Base-by-base conservation (phyloP, 129 eudicot genomes). In the Oenanthe sinensis region DNA sequence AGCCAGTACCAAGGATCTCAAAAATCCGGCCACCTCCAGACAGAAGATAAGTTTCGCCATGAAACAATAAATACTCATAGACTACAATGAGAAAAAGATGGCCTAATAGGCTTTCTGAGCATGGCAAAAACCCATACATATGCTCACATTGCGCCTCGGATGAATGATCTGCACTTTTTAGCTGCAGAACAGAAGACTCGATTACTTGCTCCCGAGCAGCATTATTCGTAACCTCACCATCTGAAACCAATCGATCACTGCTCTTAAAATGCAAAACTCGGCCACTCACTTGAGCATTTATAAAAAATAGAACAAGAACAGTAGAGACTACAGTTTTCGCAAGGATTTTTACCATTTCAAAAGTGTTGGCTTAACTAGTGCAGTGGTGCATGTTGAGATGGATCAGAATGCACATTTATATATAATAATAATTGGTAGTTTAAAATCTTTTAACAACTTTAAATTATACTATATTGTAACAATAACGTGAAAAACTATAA, bases 51-150 rank as follows among this genome's bases (percentile, higher is more conserved):
- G 86, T 79, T 79, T 89, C 97, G 2, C 92, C 98, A 11, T 85
- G 86, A 46, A 84, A 87, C 84, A 93, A 62, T n/a, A 93, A 67
- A 74, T 81, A 93, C 77, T 91, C 90, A 42, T 90, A 93, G 11
- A 93, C 90, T 12, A 88, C 12, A 40, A 93, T 88, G 43, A 89
- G 87, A 75, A 91, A 93, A 40, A 89, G 47, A 37, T 93, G 90
- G n/a, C 98, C 98, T 11, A 52, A 20, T 9, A 75, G 48, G 44
- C 65, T 91, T n/a, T 82, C 81, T 2, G 98, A 86, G 75, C 98
- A 93, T 14, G 98, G 98, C 75, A 93, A 40, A 52, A 93, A 91
- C 6, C 97, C 98, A 50, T 93, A 93, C 88, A 84, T 87, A 73
- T 93, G 91, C 80, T 87, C 89, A 55, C 98, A 93, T 7, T 77